Percentiles rank a stretch among this genome's conserved stretches.
phyloP scores from a whole-genome alignment of 129 eudicot species.

The Lactuca saligna region DNA sequence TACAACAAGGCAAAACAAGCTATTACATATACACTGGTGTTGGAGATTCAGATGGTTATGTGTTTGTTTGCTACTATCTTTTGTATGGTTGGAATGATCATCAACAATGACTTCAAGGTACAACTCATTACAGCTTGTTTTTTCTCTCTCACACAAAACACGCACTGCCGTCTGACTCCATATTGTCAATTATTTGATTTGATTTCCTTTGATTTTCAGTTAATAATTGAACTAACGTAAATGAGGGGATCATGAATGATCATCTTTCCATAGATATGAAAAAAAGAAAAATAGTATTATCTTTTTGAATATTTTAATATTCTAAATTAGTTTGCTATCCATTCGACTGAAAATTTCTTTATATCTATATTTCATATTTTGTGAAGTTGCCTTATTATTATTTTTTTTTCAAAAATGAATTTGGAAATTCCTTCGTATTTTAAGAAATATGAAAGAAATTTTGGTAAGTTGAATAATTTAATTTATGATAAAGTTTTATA shows the following conservation, averaged over 20 bases:
- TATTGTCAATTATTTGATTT: background rate
- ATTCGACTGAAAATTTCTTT: no score
- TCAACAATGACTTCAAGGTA: constrained; percentile 58
- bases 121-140: background rate
- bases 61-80: constrained; percentile 48
- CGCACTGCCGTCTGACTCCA: background rate
- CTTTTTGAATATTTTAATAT: no score
- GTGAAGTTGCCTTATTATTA: no score
- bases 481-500: no score
- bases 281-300: no score
- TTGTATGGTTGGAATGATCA: constrained; percentile 50
- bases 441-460: background rate
- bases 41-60: constrained; percentile 61
- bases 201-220: background rate
- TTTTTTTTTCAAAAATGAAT: no score
- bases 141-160: constrained; percentile 5
- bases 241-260: no score
- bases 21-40: constrained; percentile 46
- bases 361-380: no score
- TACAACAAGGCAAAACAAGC: constrained; percentile 43
- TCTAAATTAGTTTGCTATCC: background rate
- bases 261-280: background rate
- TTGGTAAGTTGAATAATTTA: background rate
- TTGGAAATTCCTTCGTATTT: no score
- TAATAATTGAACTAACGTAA: no score